Evolutionary conservation across 2,329 filamentous ascomycete genomes (phyloP).

Genomic region (Microsporum audouinii): DNA sequence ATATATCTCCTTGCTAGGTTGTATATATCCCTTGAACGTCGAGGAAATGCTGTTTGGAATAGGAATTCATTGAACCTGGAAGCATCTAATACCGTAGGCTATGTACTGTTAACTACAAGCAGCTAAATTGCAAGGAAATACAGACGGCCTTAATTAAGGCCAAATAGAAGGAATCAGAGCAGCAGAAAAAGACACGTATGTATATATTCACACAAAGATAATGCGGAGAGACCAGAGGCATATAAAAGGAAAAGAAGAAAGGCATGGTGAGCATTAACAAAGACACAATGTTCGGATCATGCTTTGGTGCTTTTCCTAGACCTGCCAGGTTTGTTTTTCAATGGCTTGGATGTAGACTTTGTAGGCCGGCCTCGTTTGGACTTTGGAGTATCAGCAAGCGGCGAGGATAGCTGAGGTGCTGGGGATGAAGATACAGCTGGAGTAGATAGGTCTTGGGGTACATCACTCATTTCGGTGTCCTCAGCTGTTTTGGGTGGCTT

Average conservation of each 20-base stretch:
- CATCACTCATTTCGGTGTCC: slow-evolving; percentile 11
- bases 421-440: slow-evolving; percentile 3
- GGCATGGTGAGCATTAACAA: not conserved
- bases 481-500: not conserved
- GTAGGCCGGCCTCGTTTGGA: not conserved
- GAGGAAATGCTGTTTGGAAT: too few species aligned
- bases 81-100: not conserved
- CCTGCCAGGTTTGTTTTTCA: not conserved
- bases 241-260: not conserved
- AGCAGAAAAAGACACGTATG: too few species aligned
- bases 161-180: too few species aligned
- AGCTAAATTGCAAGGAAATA: not conserved
- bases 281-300: not conserved
- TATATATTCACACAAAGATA: not conserved
- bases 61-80: not conserved
- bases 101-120: not conserved
- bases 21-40: too few species aligned
- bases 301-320: not conserved
- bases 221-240: not conserved
- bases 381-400: not conserved
- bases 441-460: slow-evolving; percentile 7
- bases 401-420: not conserved
- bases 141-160: too few species aligned
- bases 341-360: not conserved
- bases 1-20: too few species aligned